Percentiles rank a stretch among this genome's conserved stretches.
These are phyloP conservation scores for Podaxis sp. DNA, from an alignment of 768 basidiomycete genomes.

Conservation along the genomic window DNA sequence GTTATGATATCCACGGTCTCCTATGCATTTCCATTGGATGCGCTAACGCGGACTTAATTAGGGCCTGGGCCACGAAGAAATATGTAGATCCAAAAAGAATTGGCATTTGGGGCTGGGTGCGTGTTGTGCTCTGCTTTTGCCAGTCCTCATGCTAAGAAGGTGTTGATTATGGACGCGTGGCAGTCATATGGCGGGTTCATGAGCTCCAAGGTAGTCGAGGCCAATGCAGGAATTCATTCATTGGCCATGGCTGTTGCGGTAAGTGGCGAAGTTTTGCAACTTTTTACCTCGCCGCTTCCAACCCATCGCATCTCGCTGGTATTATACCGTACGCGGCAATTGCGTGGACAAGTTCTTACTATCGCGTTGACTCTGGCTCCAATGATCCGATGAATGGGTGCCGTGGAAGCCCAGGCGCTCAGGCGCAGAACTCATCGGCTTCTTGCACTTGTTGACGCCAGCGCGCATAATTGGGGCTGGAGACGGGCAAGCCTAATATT, in stretches of 20 bases:
- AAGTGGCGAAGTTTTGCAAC: constrained; percentile 27
- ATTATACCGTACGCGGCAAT: not conserved
- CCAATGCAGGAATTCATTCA: constrained; percentile 85
- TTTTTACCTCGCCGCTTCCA: not conserved
- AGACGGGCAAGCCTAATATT: not conserved
- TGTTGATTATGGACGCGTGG: not conserved
- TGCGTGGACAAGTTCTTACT: not conserved
- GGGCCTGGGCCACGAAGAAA: constrained; percentile 79
- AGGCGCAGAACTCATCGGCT: not conserved
- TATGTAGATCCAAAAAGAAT: constrained; percentile 90
- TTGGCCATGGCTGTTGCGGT: constrained; percentile 91
- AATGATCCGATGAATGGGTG: not conserved
- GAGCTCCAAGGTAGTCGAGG: constrained; percentile 90
- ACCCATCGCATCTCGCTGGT: no score
- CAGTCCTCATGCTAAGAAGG: constrained; percentile 9
- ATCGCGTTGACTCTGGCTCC: not conserved
- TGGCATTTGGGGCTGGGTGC: constrained; percentile 98
- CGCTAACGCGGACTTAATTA: constrained; percentile 24
- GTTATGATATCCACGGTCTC: not conserved
- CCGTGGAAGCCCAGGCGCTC: not conserved
- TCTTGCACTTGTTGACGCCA: not conserved
- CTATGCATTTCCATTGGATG: not conserved
- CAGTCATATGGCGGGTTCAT: constrained; percentile 97
- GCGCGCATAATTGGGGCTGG: not conserved
- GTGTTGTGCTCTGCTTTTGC: constrained; percentile 25